Conservation (phyloP, 2,329 filamentous ascomycete genomes). For the Fusarium euwallaceae region DNA sequence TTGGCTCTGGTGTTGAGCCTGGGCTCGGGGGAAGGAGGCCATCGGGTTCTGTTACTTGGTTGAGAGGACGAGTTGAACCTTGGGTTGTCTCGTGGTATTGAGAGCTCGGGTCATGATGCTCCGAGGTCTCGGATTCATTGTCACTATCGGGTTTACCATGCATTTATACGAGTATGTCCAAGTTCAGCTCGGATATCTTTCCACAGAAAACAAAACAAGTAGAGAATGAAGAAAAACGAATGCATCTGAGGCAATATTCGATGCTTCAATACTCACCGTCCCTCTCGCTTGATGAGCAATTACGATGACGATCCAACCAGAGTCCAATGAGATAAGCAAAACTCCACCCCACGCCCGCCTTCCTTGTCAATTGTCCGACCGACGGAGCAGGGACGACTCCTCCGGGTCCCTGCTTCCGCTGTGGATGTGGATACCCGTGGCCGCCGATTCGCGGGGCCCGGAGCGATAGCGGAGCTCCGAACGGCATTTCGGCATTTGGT, state of each 20-base stretch:
- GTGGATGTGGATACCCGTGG: conserved; percentile 18
- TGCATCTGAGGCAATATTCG: neutral
- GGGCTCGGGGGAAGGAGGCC: neutral
- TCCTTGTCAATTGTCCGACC: neutral
- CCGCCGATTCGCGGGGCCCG: conserved; percentile 20
- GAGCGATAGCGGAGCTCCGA: conserved; percentile 25
- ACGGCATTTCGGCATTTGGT: neutral
- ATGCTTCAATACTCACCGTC: neutral
- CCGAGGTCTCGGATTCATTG: conserved; percentile 28
- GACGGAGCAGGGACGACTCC: neutral
- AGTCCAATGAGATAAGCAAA: conserved; percentile 28
- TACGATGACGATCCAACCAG: neutral
- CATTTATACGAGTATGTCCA: conserved; percentile 33
- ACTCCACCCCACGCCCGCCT: neutral
- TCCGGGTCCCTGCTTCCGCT: conserved; percentile 26
- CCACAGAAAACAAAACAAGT: neutral
- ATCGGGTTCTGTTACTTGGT: neutral
- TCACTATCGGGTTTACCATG: conserved; percentile 28
- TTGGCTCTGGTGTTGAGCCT: conserved; percentile 8
- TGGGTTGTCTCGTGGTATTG: neutral
- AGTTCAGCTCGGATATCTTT: neutral
- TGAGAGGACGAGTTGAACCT: neutral
- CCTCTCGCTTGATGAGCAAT: neutral
- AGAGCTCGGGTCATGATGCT: conserved; percentile 6
- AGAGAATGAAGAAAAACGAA: neutral